Evolutionary conservation across 2,329 filamentous ascomycete genomes (phyloP), one percentile per base, ranked within the genome.

Genomic region (Gremmenia infestans): DNA sequence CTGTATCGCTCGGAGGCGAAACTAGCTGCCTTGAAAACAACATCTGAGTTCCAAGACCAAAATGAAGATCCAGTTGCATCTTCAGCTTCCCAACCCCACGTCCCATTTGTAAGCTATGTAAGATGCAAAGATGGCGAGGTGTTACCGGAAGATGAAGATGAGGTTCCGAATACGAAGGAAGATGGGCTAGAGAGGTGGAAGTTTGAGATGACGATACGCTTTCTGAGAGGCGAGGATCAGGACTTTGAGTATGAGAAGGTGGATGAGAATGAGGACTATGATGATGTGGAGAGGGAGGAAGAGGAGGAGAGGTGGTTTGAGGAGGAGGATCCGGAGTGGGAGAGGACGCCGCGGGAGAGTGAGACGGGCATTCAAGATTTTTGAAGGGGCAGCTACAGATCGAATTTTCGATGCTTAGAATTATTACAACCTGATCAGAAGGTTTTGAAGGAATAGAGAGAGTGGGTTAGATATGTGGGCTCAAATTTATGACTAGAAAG

Each of bases 361-460:
- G 69, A 71, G 56, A 71, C 69, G 35, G 69, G 69, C 4, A 62
- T 71, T 47, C 68, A 70, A 52, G 69, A 71, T 56, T 71, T 69
- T 55, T 71, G 55, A 65, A 23, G 8, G 32, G 45, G 19, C n/a
- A 7, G 37, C 8, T 17, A 40, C 37, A 9, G 2, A 40, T 15
- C 37, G 37, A 40, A 15, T 15, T 17, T 39, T 40, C 15, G 37
- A 17, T 7, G 17, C 5, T 9, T 7, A 40, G 8, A 40, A n/a
- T 8, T 40, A 9, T 40, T 9, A 9, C 9, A 9, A 9, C 28
- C 28, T 12, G 28, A 9, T 11, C 9, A 32, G 28, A 12, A 32
- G 9, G 28, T 8, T 12, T 32, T 11, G 28, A 4, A 12, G 9
- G 28, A 32, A 11, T 9, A 32, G 8, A 32, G 28, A 9, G 28